Conservation (phyloP, 2,329 filamentous ascomycete genomes). For the Phyllosticta citriasiana region DNA sequence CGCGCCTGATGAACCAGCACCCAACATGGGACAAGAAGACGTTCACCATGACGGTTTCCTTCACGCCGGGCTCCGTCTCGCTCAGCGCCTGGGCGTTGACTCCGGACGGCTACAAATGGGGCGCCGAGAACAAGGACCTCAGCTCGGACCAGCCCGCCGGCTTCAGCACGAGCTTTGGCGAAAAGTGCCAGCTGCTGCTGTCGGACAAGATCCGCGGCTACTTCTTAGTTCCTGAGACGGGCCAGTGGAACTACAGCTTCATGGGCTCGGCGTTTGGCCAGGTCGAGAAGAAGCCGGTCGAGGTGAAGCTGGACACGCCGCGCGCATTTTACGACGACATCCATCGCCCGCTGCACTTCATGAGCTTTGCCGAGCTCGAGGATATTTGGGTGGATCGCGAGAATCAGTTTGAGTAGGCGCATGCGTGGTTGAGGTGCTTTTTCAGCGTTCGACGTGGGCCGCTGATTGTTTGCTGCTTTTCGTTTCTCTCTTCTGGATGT, state of each 20-base stretch:
- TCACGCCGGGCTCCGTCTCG: constrained; percentile 93
- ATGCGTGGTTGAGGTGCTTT: background rate
- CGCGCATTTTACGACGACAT: constrained; percentile 80
- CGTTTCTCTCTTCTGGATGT: background rate
- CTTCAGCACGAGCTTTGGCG: constrained; percentile 83
- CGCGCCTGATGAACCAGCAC: constrained; percentile 79
- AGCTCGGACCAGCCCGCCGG: constrained; percentile 89
- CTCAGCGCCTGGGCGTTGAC: constrained; percentile 89
- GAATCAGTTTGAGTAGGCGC: constrained; percentile 73
- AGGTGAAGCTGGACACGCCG: constrained; percentile 90
- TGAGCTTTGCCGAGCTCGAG: constrained; percentile 93
- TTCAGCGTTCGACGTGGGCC: background rate
- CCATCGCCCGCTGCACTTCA: constrained; percentile 90
- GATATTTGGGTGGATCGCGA: constrained; percentile 90
- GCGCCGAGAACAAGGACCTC: constrained; percentile 86
- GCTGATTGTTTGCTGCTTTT: background rate
- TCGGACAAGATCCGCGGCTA: constrained; percentile 91
- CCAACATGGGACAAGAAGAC: constrained; percentile 78
- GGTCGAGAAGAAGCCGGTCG: constrained; percentile 81
- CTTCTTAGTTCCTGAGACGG: constrained; percentile 87
- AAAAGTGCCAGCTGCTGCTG: constrained; percentile 88
- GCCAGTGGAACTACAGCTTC: constrained; percentile 96
- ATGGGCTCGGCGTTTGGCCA: constrained; percentile 82
- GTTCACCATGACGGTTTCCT: constrained; percentile 88
- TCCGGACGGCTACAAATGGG: constrained; percentile 91